Percentiles rank a stretch among this genome's conserved stretches.
Evolutionary conservation across 2,329 filamentous ascomycete genomes (phyloP).

Genomic region (Akanthomyces muscarius): DNA sequence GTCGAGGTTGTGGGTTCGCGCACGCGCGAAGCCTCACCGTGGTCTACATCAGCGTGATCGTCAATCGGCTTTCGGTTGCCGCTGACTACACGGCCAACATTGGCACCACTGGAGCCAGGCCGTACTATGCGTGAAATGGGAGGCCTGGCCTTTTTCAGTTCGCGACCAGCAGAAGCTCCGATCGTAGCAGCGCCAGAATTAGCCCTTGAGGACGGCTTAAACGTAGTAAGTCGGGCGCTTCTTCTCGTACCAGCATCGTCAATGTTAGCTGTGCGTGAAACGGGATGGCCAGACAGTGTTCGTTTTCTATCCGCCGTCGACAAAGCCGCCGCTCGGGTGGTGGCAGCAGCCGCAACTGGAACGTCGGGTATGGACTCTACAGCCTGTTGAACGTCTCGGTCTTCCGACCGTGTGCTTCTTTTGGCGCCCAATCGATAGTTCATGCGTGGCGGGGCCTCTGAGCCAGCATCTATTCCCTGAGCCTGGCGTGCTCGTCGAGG

Average conservation of each 20-base stretch:
- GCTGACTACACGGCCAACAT: slow-evolving; percentile 81
- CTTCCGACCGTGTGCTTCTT: slow-evolving; percentile 36
- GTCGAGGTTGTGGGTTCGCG: slow-evolving; percentile 42
- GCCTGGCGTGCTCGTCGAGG: slow-evolving; percentile 50
- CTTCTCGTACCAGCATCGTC: slow-evolving; percentile 62
- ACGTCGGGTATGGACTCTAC: slow-evolving; percentile 42
- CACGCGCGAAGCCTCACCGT: slow-evolving; percentile 52
- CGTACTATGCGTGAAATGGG: slow-evolving; percentile 64
- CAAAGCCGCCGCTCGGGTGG: slow-evolving; percentile 32
- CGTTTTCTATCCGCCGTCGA: slow-evolving; percentile 70
- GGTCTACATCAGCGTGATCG: slow-evolving; percentile 65
- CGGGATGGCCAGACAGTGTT: slow-evolving; percentile 82
- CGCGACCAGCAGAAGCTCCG: slow-evolving; percentile 57
- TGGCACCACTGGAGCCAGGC: slow-evolving; percentile 61
- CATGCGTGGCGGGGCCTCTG: slow-evolving; percentile 62
- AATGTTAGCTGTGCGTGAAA: slow-evolving; percentile 46
- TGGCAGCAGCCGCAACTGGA: slow-evolving; percentile 34
- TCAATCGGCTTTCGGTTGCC: slow-evolving; percentile 77
- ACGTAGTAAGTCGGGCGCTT: slow-evolving; percentile 66
- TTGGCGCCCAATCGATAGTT: slow-evolving; percentile 52
- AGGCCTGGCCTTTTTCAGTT: slow-evolving; percentile 80
- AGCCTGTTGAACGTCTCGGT: slow-evolving; percentile 31
- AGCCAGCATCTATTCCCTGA: slow-evolving; percentile 47
- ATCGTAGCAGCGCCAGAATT: slow-evolving; percentile 55
- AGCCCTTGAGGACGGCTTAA: slow-evolving; percentile 65